Base-by-base conservation (phyloP, 78 protist species). In the Capsaspora owczarzaki region DNA sequence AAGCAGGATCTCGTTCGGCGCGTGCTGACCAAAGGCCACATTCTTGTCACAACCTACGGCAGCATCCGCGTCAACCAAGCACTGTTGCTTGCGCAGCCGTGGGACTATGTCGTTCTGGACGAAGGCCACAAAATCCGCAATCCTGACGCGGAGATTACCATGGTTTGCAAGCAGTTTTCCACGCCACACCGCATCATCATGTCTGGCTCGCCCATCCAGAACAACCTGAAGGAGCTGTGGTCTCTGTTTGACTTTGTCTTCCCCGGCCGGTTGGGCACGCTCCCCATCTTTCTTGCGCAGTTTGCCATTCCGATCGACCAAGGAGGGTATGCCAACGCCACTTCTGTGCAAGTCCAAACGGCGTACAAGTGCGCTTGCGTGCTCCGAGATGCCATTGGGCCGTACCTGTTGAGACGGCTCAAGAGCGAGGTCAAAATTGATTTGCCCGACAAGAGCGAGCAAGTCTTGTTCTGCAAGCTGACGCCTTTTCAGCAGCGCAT, bases 101-200 rank as follows among this genome's bases (percentile, higher is more conserved):
- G 93, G 93, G 85, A 74, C 72, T 94, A 94, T 37, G 85, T 94
- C 4, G 60, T 96, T 0, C 88, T 96, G 60, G 99, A 98, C 75
- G 99, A 98, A 77, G 99, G 99, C 37, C 99, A 97, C 87, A 82
- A 77, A 60, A 81, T 81, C 10, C 79, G 95, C n/a, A 98, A 97
- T 63, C 98, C 98, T 0, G 93, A 93, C 63, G 94, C 99, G 1
- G 89, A 80, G 40, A 29, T 93, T 43, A 95, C 99, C 27, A 35
- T 87, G 16, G 92, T 92, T 0, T 49, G 76, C 83, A 97, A 96
- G 91, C 80, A 42, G 42, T 31, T 94, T 37, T n/a, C 33, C 40
- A 70, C 78, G 3, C 47, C 2, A 0, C 76, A 81, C 79, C 37
- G 85, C 33, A 10, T 98, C 42, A 83, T 98, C 42, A 80, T 97